A percentile compares a stretch with the other conserved stretches of the same genome.
Conservation (phyloP, 257 asterid species). For the Pogostemon cablin region DNA sequence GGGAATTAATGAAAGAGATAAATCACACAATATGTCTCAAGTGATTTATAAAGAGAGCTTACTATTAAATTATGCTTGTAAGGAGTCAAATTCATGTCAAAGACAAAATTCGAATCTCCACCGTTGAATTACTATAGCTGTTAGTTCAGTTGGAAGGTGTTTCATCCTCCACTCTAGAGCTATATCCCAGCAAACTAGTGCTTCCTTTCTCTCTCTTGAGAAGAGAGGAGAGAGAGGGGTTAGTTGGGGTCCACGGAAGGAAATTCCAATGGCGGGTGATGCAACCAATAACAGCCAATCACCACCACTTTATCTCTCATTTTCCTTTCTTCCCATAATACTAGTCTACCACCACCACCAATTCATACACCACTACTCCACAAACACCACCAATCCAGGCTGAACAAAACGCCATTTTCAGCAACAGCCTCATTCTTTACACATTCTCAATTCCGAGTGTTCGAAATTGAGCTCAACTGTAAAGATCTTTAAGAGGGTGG, state of each 20-base stretch:
- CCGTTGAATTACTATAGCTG: no score
- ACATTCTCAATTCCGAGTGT: background rate
- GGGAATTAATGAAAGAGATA: no score
- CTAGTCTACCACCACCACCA: background rate
- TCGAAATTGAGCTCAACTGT: background rate
- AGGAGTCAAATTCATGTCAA: no score
- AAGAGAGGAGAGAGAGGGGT: background rate
- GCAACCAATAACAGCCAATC: constrained; percentile 59
- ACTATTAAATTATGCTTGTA: no score
- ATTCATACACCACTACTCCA: constrained; percentile 7
- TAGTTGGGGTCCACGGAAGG: constrained; percentile 40
- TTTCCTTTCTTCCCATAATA: constrained; percentile 11
- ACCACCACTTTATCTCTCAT: constrained; percentile 42
- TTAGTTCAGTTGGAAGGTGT: no score
- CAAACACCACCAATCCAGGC: constrained; percentile 26
- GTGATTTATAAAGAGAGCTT: no score
- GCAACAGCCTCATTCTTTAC: background rate
- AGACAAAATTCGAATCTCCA: no score
- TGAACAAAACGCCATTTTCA: background rate
- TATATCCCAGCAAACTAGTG: no score
- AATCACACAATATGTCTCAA: no score
- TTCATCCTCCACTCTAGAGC: no score
- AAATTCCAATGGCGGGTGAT: constrained; percentile 55
- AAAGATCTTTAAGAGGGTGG: background rate
- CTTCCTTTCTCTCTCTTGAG: background rate